phyloP scores from a whole-genome alignment of 106 monocot genomes.

The Dendrobium huoshanense region DNA sequence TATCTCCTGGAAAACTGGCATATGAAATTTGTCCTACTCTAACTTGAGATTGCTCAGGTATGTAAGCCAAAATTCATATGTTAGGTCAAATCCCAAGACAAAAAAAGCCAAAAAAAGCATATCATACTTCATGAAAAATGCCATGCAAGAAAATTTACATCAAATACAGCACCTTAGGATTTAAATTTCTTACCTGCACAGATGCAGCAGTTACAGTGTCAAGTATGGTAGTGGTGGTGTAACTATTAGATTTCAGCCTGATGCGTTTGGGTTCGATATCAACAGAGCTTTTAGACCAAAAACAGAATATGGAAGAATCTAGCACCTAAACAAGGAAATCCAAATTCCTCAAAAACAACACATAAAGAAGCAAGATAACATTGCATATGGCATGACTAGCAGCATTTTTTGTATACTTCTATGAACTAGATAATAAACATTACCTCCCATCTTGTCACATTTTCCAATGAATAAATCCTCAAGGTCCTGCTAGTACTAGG shows the following conservation, averaged over 20 bases:
- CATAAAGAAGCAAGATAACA: background rate
- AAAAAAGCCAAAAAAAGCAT: background rate
- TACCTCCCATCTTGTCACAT: slow-evolving; percentile 78
- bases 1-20: background rate
- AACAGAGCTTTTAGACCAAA: slow-evolving; percentile 94
- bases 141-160: background rate
- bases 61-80: background rate
- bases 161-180: background rate
- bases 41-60: background rate
- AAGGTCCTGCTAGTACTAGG: slow-evolving; percentile 60
- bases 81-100: background rate
- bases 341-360: background rate
- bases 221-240: slow-evolving; percentile 85
- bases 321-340: slow-evolving; percentile 36
- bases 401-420: background rate
- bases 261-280: slow-evolving; percentile 87
- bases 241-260: slow-evolving; percentile 89
- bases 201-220: slow-evolving; percentile 89
- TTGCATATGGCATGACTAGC: background rate
- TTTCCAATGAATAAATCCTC: slow-evolving; percentile 87
- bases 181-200: slow-evolving; percentile 54
- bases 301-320: slow-evolving; percentile 73
- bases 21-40: background rate
- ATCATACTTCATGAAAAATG: background rate
- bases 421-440: slow-evolving; percentile 16